Evolutionary conservation across 306 rosid genomes (phyloP).

Genomic region (Biancaea sappan): DNA sequence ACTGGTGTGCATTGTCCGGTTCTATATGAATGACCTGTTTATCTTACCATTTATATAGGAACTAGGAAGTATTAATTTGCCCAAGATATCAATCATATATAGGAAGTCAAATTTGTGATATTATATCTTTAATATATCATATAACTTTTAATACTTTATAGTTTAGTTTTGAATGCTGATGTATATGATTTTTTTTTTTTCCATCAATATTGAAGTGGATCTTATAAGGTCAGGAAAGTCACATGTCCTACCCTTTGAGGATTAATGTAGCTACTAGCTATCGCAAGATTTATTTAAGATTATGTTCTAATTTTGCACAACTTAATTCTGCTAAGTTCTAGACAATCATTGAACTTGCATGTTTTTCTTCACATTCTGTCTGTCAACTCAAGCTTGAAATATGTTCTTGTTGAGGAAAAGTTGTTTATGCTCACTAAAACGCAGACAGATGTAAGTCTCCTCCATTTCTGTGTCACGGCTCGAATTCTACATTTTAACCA

Average conservation of each 20-base stretch:
- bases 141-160: background rate
- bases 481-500: background rate
- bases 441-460: no score
- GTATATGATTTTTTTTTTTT: background rate
- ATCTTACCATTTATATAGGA: background rate
- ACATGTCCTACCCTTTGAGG: background rate
- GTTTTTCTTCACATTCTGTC: background rate
- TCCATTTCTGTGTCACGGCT: background rate
- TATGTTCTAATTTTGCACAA: background rate
- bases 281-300: background rate
- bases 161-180: background rate
- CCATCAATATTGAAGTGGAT: background rate
- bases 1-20: constrained; percentile 5
- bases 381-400: constrained; percentile 1
- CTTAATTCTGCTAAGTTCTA: background rate
- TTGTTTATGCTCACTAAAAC: background rate
- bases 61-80: background rate
- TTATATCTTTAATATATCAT: background rate
- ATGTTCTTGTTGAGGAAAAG: constrained; percentile 22
- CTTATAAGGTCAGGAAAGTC: background rate
- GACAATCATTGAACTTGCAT: background rate
- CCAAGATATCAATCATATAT: background rate
- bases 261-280: background rate
- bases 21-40: constrained; percentile 15
- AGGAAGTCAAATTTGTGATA: background rate